Evolutionary conservation across 2,329 filamentous ascomycete species (phyloP).

Genomic region (Basipetospora chlamydospora): DNA sequence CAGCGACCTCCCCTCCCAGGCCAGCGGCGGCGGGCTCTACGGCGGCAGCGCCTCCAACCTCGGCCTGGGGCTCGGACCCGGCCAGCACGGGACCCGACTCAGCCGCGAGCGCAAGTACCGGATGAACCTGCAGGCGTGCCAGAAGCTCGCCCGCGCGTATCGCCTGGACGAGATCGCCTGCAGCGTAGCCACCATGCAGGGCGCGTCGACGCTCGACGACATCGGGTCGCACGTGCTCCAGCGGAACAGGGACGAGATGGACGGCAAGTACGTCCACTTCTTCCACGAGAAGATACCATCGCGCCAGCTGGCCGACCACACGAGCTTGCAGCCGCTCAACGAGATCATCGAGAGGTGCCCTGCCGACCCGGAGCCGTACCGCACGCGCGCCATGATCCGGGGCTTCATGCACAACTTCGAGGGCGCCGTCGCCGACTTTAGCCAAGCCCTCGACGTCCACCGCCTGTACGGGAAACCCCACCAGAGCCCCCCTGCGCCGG

Average conservation of each 20-base stretch:
- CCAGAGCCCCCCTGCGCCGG: slow-evolving; percentile 16
- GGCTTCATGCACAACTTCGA: slow-evolving; percentile 63
- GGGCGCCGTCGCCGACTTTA: slow-evolving; percentile 57
- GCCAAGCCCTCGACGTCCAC: slow-evolving; percentile 36
- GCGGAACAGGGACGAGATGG: slow-evolving; percentile 49
- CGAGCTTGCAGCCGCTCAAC: slow-evolving; percentile 49
- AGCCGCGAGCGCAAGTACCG: slow-evolving; percentile 64
- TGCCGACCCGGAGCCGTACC: slow-evolving; percentile 48
- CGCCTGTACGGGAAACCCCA: slow-evolving; percentile 8
- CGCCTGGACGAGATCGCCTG: slow-evolving; percentile 70
- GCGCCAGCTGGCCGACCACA: slow-evolving; percentile 56
- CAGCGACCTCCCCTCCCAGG: slow-evolving; percentile 54
- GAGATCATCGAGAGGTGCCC: slow-evolving; percentile 52
- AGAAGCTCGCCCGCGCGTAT: slow-evolving; percentile 65
- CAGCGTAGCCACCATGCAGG: slow-evolving; percentile 73
- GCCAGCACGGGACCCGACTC: slow-evolving; percentile 47
- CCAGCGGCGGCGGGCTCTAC: slow-evolving; percentile 27
- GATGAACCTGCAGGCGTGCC: slow-evolving; percentile 67
- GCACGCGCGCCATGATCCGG: slow-evolving; percentile 60
- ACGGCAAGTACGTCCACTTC: slow-evolving; percentile 82
- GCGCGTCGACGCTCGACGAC: slow-evolving; percentile 61
- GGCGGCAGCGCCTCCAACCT: slow-evolving; percentile 10
- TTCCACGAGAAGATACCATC: slow-evolving; percentile 84
- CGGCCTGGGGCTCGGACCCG: slow-evolving; percentile 21
- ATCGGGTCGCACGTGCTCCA: slow-evolving; percentile 61